Evolutionary conservation across 306 rosid genomes (phyloP), one percentile per base, ranked within the genome.

Genomic region (Quercus ilex): DNA sequence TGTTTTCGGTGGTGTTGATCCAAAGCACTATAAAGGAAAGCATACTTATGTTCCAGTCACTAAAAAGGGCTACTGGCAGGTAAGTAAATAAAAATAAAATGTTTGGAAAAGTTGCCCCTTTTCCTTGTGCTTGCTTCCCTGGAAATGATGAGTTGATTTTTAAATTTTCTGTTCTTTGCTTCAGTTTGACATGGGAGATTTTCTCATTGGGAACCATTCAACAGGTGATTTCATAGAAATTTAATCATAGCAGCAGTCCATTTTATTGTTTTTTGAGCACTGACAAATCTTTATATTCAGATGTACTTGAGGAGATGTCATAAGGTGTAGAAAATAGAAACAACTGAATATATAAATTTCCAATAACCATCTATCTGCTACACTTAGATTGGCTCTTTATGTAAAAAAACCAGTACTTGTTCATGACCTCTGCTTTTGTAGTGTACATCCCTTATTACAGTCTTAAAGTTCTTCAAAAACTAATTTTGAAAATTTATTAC

Each of bases 61-160:
- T 74, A 78, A 67, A 88, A 91, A 86, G 68, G 98, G 98, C 25
- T 91, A 93, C 81, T 93, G 98, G 98, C 98, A 93, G 91, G 97
- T 91, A 53, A 68, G 85, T 53, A 59, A 64, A 79, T 57, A 52
- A n/a, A 33, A 55, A 28, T 64, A 69, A 41, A 75, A 79, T 19
- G 17, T 67, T 55, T 18, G 74, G 62, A 81, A 14, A 12, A 68
- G 41, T 38, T 52, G 19, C 19, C 51, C 55, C 30, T 76, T 65
- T 60, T 41, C 41, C 58, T 73, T 73, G n/a, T 51, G 21, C 59
- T 35, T 58, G 72, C 31, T 78, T 64, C 72, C 46, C 33, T 21
- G 33, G 8, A 82, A 56, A 62, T 68, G 17, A 62, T 38, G 17
- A 28, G 28, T 19, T 74, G 1, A 76, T 71, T 33, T 60, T 43